Base-by-base conservation (phyloP, 768 basidiomycete species). In the Kwoniella sp. region DNA sequence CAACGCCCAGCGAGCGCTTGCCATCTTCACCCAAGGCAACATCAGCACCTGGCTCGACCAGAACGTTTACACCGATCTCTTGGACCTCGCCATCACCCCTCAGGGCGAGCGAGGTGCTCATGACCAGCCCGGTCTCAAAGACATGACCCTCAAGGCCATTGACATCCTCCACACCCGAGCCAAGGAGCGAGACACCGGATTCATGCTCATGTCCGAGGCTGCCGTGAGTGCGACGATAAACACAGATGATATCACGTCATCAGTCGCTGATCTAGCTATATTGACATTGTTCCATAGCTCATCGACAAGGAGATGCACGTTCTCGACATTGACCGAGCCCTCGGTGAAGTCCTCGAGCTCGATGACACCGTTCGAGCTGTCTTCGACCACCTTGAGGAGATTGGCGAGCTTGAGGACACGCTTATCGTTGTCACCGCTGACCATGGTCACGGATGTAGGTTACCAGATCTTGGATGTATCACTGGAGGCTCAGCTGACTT, bases 141-240 rank as follows among this genome's bases (percentile, higher is more conserved):
- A 82, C 2, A 82, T 83, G 82, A 82, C 82, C 23, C 65, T 82
- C 64, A 82, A 82, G 70, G 82, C 82, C 0, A 72, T 82, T 61
- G 81, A 82, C 59, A 79, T 83, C 47, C 73, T 83, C 9, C 57
- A 63, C 47, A 66, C 73, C 3, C 77, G 81, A 58, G 55, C 77
- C 41, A 73, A 80, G 70, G 65, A 62, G 12, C 72, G 73, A 31
- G 66, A 73, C 55, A 78, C 76, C 55, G 77, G 77, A n/a, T 82
- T 75, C 70, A 75, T 80, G 67, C 54, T 82, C 45, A 79, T 82
- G 79, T 76, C 74, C 23, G 82, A 82, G 68, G 82, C 82, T 7
- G 82, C 82, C 11, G n/a, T n/a, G n/a, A 67, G n/a, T n/a, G n/a
- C n/a, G n/a, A n/a, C n/a, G n/a, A n/a, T n/a, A n/a, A n/a, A n/a